These are phyloP conservation scores for Vitis rotundifolia DNA, from an alignment of 164 flowering plant species.

Conservation along the genomic window DNA sequence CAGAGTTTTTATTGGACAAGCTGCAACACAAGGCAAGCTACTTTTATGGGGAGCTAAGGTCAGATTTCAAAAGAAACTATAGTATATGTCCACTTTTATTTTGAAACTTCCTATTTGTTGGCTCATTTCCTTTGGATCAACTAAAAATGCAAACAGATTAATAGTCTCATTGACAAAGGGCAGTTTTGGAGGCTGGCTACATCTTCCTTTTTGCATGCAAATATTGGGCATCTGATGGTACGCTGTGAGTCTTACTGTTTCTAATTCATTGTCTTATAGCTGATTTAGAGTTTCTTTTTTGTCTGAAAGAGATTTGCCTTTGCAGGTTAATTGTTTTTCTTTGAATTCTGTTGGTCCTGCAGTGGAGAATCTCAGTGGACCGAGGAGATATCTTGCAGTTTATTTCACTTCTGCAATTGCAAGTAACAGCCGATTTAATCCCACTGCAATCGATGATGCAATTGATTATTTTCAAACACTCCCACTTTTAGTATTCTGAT, in stretches of 20 bases:
- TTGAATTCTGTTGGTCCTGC: constrained; percentile 81
- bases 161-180: constrained; percentile 75
- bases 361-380: constrained; percentile 70
- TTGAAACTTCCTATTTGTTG: constrained; percentile 8
- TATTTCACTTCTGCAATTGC: constrained; percentile 80
- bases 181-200: constrained; percentile 89
- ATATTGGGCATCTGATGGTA: constrained; percentile 83
- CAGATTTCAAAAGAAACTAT: constrained; percentile 9
- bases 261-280: background rate
- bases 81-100: background rate
- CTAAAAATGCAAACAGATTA: constrained; percentile 49
- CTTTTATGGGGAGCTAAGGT: constrained; percentile 93
- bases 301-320: constrained; percentile 5
- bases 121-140: constrained; percentile 6
- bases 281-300: background rate
- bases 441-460: constrained; percentile 14
- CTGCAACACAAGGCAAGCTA: constrained; percentile 64
- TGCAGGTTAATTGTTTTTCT: constrained; percentile 86
- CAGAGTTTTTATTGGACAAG: constrained; percentile 73
- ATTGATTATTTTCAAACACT: constrained; percentile 14
- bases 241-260: constrained; percentile 18
- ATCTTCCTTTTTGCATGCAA: constrained; percentile 77
- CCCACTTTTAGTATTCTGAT: constrained; percentile 17
- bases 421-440: constrained; percentile 48
- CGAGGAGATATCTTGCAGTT: constrained; percentile 69